Percentiles rank a stretch among this genome's conserved stretches.
Conservation (phyloP, 345 rosid species). For the Citrus medica region DNA sequence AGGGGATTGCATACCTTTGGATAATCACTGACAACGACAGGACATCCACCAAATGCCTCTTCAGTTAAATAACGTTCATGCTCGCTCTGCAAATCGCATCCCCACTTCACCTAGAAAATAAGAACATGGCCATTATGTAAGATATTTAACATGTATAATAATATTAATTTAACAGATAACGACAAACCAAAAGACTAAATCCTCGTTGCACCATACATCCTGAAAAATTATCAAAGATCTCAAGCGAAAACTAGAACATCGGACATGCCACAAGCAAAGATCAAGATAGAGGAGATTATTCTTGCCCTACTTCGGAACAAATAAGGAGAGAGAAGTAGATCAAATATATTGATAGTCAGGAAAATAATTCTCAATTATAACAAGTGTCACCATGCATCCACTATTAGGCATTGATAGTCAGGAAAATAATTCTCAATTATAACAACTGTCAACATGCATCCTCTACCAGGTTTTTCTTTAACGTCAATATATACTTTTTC, state of each 20-base stretch:
- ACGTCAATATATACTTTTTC: not conserved
- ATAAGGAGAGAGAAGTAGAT: not conserved
- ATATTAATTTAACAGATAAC: not conserved
- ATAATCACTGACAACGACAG: conserved; percentile 90
- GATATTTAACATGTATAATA: not conserved
- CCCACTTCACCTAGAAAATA: conserved; percentile 85
- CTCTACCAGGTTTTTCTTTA: not conserved
- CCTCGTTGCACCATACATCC: not conserved
- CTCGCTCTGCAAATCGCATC: conserved; percentile 95
- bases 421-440: not conserved
- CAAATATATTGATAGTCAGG: not conserved
- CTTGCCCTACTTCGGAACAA: not conserved
- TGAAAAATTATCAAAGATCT: not conserved
- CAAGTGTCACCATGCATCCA: not conserved
- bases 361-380: not conserved
- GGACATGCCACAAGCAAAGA: not conserved
- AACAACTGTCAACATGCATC: not conserved
- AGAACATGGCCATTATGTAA: conserved; percentile 6
- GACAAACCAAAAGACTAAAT: not conserved
- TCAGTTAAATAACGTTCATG: conserved; percentile 98
- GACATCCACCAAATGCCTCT: conserved; percentile 79
- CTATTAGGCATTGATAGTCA: not conserved
- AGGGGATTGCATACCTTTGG: conserved; percentile 56
- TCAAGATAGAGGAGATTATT: not conserved
- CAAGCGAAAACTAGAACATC: not conserved